Evolutionary conservation across 2,329 filamentous ascomycete species (phyloP).

Genomic region (Pestalotiopsis sp.): DNA sequence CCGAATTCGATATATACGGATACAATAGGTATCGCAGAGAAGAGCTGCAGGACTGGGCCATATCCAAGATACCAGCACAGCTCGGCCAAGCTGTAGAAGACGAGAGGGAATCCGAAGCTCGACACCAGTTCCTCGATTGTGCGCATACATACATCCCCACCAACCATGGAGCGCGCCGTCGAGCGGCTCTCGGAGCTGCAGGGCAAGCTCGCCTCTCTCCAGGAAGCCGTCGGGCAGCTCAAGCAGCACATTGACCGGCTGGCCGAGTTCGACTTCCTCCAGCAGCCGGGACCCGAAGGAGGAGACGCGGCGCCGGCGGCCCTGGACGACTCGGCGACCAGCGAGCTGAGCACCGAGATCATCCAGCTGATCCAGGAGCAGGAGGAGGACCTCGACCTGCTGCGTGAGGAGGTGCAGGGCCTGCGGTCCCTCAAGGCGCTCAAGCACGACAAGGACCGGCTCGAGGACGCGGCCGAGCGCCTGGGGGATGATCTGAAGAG

Average conservation of each 20-base stretch:
- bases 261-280: slow-evolving; percentile 55
- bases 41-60: too few relatives aligned
- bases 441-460: slow-evolving; percentile 65
- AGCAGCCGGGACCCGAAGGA: slow-evolving; percentile 53
- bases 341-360: slow-evolving; percentile 82
- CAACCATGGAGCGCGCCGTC: slow-evolving; percentile 18
- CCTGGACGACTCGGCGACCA: slow-evolving; percentile 57
- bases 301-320: too few relatives aligned
- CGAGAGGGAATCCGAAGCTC: not conserved
- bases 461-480: slow-evolving; percentile 68
- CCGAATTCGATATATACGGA: too few relatives aligned
- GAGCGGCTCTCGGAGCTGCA: slow-evolving; percentile 63
- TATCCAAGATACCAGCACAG: too few relatives aligned
- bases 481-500: slow-evolving; percentile 71
- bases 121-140: not conserved
- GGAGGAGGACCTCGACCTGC: slow-evolving; percentile 81
- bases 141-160: not conserved
- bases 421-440: slow-evolving; percentile 56
- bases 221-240: slow-evolving; percentile 63
- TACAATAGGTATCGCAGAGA: too few relatives aligned
- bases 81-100: not conserved
- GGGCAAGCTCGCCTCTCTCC: slow-evolving; percentile 61
- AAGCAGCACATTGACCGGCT: slow-evolving; percentile 63
- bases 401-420: slow-evolving; percentile 78
- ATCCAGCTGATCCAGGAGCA: slow-evolving; percentile 75